phyloP scores from a whole-genome alignment of 2,329 filamentous ascomycete genomes.

The Talaromyces sp. region DNA sequence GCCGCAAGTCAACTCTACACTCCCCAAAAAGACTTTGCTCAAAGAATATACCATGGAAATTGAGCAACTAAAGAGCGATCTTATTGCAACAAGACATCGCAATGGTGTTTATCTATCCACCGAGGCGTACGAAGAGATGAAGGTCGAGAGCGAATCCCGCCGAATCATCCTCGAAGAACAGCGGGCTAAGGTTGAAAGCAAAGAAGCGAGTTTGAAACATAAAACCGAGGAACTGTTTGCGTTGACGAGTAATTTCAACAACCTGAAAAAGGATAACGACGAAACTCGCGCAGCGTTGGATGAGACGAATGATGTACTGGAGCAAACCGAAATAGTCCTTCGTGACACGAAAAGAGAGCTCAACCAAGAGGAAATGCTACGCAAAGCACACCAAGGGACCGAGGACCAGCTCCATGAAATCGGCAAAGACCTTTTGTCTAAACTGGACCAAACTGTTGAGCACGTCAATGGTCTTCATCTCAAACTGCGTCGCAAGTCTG shows the following conservation, averaged over 20 bases:
- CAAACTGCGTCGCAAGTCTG: slow-evolving; percentile 80
- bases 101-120: slow-evolving; percentile 93
- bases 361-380: slow-evolving; percentile 70
- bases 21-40: slow-evolving; percentile 89
- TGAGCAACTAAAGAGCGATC: slow-evolving; percentile 86
- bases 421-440: slow-evolving; percentile 71
- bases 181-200: slow-evolving; percentile 81
- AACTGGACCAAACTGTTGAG: slow-evolving; percentile 68
- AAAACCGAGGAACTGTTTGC: slow-evolving; percentile 90
- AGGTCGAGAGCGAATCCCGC: slow-evolving; percentile 83
- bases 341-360: slow-evolving; percentile 70
- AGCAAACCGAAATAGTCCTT: slow-evolving; percentile 82
- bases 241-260: slow-evolving; percentile 80
- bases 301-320: slow-evolving; percentile 72
- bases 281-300: slow-evolving; percentile 66
- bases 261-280: slow-evolving; percentile 85
- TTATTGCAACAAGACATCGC: slow-evolving; percentile 85
- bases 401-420: slow-evolving; percentile 71
- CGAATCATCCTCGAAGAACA: slow-evolving; percentile 91
- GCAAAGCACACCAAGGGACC: slow-evolving; percentile 80
- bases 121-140: slow-evolving; percentile 86
- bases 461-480: slow-evolving; percentile 79
- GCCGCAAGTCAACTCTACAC: slow-evolving; percentile 85
- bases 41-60: slow-evolving; percentile 89
- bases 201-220: slow-evolving; percentile 84